Conservation (phyloP, 345 rosid species). For the Camelina neglecta region DNA sequence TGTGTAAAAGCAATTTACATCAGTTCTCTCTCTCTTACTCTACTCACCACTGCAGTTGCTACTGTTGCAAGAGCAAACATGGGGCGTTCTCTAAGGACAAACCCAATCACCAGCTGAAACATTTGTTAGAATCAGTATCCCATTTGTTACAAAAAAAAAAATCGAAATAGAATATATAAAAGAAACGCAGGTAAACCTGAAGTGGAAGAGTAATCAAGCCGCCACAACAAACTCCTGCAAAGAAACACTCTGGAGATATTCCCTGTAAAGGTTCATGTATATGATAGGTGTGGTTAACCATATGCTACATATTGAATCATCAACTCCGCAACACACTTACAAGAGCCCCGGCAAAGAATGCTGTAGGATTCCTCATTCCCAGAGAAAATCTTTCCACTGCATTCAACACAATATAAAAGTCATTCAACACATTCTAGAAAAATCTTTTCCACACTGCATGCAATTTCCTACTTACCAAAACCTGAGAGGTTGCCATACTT, state of each 20-base stretch:
- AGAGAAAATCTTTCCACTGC: constrained; percentile 89
- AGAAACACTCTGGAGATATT: constrained; percentile 80
- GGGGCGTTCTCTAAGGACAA: constrained; percentile 73
- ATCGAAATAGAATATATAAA: background rate
- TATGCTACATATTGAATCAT: background rate
- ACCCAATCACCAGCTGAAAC: constrained; percentile 73
- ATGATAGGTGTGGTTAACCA: background rate
- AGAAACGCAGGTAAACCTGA: constrained; percentile 53
- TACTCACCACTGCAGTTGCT: constrained; percentile 76
- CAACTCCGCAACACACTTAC: constrained; percentile 48
- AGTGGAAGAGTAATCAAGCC: constrained; percentile 86
- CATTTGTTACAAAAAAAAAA: background rate
- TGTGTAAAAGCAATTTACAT: constrained; percentile 21
- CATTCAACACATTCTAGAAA: constrained; percentile 12
- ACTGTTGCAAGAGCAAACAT: constrained; percentile 77
- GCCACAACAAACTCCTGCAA: constrained; percentile 94
- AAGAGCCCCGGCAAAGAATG: constrained; percentile 79
- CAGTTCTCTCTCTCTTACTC: constrained; percentile 2
- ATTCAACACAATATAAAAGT: constrained; percentile 1
- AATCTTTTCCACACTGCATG: background rate
- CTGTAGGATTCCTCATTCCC: constrained; percentile 89
- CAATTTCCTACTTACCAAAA: constrained; percentile 59
- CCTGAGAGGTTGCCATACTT: constrained; percentile 84
- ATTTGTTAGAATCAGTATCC: constrained; percentile 7
- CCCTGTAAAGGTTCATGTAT: constrained; percentile 54